phyloP scores from a whole-genome alignment of 2,329 filamentous ascomycete species.

The Botrytis paeoniae region DNA sequence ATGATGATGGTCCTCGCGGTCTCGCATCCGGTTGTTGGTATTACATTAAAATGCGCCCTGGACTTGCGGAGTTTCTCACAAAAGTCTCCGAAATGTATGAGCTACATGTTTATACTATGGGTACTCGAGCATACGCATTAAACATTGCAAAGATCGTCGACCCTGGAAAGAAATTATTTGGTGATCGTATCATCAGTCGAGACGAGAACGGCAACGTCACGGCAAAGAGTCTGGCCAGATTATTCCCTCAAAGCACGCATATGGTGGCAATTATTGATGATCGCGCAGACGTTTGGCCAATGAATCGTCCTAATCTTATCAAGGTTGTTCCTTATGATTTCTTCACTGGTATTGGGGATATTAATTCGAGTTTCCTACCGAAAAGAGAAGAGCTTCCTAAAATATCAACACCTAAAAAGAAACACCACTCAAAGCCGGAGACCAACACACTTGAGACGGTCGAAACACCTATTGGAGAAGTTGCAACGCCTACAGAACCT shows the following conservation, averaged over 20 bases:
- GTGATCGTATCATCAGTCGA: slow-evolving; percentile 89
- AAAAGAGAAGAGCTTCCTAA: slow-evolving; percentile 59
- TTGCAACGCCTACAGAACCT: slow-evolving; percentile 2
- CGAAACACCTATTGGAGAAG: slow-evolving; percentile 12
- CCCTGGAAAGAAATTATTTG: slow-evolving; percentile 83
- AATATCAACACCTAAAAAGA: slow-evolving; percentile 29
- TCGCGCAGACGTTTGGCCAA: slow-evolving; percentile 89
- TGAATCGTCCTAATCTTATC: slow-evolving; percentile 87
- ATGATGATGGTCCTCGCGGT: slow-evolving; percentile 76
- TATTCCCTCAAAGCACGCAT: slow-evolving; percentile 95
- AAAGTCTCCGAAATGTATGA: slow-evolving; percentile 80
- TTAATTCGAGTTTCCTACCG: slow-evolving; percentile 95
- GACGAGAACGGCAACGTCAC: slow-evolving; percentile 95
- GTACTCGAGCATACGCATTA: slow-evolving; percentile 90
- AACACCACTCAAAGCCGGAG: slow-evolving; percentile 21
- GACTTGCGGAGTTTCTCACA: slow-evolving; percentile 75
- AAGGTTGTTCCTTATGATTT: slow-evolving; percentile 96
- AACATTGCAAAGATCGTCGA: slow-evolving; percentile 92
- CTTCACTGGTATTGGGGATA: slow-evolving; percentile 96
- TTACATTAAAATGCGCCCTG: slow-evolving; percentile 96
- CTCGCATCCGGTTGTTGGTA: slow-evolving; percentile 78
- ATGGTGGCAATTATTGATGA: slow-evolving; percentile 99
- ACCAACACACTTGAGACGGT: slow-evolving; percentile 11
- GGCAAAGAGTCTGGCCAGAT: slow-evolving; percentile 80
- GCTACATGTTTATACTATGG: slow-evolving; percentile 98